Evolutionary conservation across 345 rosid species (phyloP).

Genomic region (Gossypium raimondii): DNA sequence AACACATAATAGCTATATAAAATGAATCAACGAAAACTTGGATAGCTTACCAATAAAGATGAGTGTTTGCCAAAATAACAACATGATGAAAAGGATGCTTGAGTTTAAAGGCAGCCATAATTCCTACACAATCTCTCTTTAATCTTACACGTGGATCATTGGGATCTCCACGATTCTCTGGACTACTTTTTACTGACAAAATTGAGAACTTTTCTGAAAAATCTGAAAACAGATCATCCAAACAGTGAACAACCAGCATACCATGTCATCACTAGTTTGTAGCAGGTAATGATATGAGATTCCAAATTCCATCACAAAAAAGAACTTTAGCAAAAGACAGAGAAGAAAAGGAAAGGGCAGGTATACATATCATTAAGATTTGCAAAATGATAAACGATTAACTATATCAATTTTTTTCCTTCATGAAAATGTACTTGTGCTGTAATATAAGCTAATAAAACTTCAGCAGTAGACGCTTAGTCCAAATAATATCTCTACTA

Average conservation of each 20-base stretch:
- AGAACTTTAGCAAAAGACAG: constrained; percentile 12
- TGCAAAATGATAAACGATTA: neutral
- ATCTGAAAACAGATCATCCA: constrained; percentile 28
- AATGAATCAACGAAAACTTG: neutral
- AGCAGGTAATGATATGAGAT: neutral
- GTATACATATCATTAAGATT: constrained; percentile 11
- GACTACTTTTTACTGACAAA: constrained; percentile 28
- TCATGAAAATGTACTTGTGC: neutral
- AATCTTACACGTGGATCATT: constrained; percentile 74
- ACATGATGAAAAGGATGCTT: constrained; percentile 48
- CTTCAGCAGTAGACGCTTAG: neutral
- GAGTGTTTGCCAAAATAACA: constrained; percentile 81
- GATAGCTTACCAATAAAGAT: constrained; percentile 67
- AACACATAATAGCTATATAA: neutral
- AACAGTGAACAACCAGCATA: constrained; percentile 19
- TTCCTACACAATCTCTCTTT: constrained; percentile 86
- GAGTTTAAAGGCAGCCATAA: constrained; percentile 84
- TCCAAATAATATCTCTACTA: neutral
- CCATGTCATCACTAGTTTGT: neutral
- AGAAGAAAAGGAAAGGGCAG: constrained; percentile 1
- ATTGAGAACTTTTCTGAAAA: constrained; percentile 22
- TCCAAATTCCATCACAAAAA: neutral
- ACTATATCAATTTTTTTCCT: neutral
- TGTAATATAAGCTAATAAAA: neutral
- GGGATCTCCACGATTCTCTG: constrained; percentile 60